phyloP scores from a whole-genome alignment of 176 grass and related monocot species.

The Elymus sibiricus region DNA sequence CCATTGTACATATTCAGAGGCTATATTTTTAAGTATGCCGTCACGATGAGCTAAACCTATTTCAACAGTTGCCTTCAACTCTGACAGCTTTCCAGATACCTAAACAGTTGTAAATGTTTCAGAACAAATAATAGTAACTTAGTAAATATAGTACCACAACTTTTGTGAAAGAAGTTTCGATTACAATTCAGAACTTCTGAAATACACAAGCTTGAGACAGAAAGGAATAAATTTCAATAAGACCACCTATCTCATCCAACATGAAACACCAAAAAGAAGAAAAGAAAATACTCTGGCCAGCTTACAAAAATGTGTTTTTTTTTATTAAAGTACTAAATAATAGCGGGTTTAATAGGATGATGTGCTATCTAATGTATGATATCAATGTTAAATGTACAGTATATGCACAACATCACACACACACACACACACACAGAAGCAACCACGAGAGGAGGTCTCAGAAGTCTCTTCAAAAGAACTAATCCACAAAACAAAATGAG shows the following conservation, averaged over 20 bases:
- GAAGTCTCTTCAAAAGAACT: neutral
- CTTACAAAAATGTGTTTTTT: neutral
- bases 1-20: constrained; percentile 86
- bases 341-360: neutral
- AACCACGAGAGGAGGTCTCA: neutral
- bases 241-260: neutral
- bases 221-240: neutral
- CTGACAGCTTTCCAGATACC: constrained; percentile 72
- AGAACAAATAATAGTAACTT: constrained; percentile 18
- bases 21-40: constrained; percentile 78
- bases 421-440: neutral
- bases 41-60: constrained; percentile 79
- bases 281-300: neutral
- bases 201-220: neutral
- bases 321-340: neutral
- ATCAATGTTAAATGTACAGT: neutral
- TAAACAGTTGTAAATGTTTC: constrained; percentile 32
- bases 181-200: neutral
- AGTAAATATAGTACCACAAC: neutral
- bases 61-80: constrained; percentile 87
- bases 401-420: neutral
- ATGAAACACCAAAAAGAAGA: neutral
- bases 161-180: neutral
- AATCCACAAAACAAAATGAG: neutral
- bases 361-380: neutral